Conservation (phyloP, 225 moss, liverwort and hornwort species). For the Pseudoscleropodium purum region DNA sequence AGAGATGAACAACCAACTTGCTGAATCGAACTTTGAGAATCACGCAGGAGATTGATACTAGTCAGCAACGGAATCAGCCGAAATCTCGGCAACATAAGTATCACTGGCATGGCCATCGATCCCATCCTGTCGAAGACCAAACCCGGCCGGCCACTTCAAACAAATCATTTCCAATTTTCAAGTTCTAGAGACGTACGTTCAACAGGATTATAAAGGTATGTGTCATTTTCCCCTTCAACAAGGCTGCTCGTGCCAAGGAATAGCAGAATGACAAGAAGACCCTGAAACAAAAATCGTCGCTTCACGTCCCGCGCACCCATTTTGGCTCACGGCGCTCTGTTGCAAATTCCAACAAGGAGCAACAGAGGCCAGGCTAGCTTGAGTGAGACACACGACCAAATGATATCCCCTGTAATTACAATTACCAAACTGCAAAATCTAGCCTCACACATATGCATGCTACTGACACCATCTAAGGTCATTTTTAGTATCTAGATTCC, state of each 20-base stretch:
- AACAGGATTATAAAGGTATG: rapidly evolving
- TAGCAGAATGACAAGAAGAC: neutral
- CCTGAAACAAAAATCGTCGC: neutral
- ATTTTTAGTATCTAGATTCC: too few relatives aligned
- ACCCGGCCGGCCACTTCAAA: neutral
- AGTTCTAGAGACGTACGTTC: neutral
- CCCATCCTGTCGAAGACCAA: neutral
- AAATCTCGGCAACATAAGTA: neutral
- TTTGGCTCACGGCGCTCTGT: neutral
- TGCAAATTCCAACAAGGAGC: neutral
- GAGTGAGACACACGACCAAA: neutral
- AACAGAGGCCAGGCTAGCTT: neutral
- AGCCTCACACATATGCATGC: neutral
- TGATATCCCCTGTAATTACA: neutral
- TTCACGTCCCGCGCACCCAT: neutral
- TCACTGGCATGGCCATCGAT: neutral
- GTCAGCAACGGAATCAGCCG: neutral
- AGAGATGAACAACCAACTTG: neutral
- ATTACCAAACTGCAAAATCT: neutral
- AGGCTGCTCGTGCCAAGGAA: neutral
- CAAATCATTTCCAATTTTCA: neutral
- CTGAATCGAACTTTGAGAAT: neutral
- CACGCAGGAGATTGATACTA: neutral
- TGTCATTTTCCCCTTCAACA: neutral
- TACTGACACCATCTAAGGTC: neutral